phyloP scores from a whole-genome alignment of 257 asterid species.

The Solanum tarijense region DNA sequence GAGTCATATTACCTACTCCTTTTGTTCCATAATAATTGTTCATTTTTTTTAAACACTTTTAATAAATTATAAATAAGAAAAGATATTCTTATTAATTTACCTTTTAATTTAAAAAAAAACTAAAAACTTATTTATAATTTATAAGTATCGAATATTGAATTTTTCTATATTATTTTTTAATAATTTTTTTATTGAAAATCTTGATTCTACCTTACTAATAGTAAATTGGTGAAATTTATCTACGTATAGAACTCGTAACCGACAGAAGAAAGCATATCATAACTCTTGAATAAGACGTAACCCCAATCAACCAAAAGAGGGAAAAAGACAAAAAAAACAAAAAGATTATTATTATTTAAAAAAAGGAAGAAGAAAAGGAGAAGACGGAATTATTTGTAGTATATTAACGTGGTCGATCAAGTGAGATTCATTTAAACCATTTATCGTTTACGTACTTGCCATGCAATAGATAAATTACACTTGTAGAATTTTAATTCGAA shows the following conservation, averaged over 20 bases:
- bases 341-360: not conserved
- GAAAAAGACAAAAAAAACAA: not conserved
- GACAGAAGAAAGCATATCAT: not conserved
- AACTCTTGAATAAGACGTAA: not conserved
- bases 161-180: too few relatives aligned
- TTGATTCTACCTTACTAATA: too few relatives aligned
- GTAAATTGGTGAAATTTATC: not conserved
- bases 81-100: too few relatives aligned
- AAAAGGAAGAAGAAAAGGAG: not conserved
- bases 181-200: too few relatives aligned
- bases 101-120: too few relatives aligned
- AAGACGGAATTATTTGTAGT: not conserved
- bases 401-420: not conserved
- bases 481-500: not conserved
- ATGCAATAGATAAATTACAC: not conserved
- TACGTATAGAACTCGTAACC: not conserved
- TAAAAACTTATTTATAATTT: too few relatives aligned
- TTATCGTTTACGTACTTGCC: not conserved
- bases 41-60: too few relatives aligned
- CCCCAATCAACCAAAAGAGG: not conserved
- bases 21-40: too few relatives aligned
- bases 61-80: too few relatives aligned
- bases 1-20: too few relatives aligned
- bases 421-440: not conserved
- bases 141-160: too few relatives aligned